Conservation (phyloP, 208 protist genomes). For the Plasmodiophora brassicae region DNA sequence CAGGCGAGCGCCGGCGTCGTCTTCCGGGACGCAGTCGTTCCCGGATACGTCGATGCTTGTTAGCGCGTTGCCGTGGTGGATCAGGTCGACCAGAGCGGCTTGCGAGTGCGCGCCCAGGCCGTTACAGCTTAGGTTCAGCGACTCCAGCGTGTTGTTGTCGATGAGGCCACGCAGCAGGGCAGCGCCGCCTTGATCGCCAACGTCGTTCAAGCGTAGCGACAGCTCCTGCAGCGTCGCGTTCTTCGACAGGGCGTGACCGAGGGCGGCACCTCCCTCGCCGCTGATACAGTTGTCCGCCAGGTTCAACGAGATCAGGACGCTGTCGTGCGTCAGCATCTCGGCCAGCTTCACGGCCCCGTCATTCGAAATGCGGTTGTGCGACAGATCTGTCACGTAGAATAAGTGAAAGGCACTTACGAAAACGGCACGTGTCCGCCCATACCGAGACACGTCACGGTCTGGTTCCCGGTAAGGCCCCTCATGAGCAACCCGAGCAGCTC, state of each 20-base stretch:
- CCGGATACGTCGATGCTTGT: too few species aligned
- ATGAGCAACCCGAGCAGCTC: background rate
- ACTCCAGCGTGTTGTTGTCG: background rate
- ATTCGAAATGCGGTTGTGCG: background rate
- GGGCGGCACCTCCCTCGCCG: background rate
- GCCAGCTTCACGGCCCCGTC: background rate
- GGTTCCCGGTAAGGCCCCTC: background rate
- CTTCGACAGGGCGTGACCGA: background rate
- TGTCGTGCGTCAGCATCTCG: background rate
- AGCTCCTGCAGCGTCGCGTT: background rate
- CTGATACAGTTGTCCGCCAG: background rate
- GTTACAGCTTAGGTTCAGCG: background rate
- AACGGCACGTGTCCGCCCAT: too few species aligned
- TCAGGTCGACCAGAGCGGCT: too few species aligned
- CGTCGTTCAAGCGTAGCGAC: background rate
- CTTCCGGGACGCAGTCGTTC: too few species aligned
- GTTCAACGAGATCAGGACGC: background rate
- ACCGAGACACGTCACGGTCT: background rate
- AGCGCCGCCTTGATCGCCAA: background rate
- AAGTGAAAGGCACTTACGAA: too few species aligned
- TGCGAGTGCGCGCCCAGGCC: too few species aligned
- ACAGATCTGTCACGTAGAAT: too few species aligned
- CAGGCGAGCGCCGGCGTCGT: too few species aligned
- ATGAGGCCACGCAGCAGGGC: background rate
- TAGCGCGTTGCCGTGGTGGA: too few species aligned